phyloP scores from a whole-genome alignment of 495 filamentous ascomycete species.

The Hamigera avellanea region DNA sequence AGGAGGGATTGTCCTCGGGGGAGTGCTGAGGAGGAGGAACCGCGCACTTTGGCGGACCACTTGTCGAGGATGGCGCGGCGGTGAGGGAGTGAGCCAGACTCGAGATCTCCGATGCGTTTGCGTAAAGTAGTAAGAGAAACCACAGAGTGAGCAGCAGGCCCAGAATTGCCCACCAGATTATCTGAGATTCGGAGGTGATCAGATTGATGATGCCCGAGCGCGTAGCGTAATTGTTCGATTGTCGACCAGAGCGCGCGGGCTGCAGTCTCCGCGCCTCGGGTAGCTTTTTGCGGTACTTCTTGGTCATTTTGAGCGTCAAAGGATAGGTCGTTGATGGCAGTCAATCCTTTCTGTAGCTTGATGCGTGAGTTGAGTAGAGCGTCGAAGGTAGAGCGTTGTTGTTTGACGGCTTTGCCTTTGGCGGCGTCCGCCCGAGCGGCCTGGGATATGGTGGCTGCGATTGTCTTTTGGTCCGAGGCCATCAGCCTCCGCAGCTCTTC shows the following conservation, averaged over 20 bases:
- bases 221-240: slow-evolving; percentile 58
- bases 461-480: slow-evolving; percentile 56
- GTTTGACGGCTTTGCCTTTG: slow-evolving; percentile 77
- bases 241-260: slow-evolving; percentile 80
- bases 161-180: too few species aligned
- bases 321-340: slow-evolving; percentile 67
- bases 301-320: slow-evolving; percentile 24
- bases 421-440: slow-evolving; percentile 66
- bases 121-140: slow-evolving; percentile 51
- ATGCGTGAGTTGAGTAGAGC: slow-evolving; percentile 78
- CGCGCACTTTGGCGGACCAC: slow-evolving; percentile 41
- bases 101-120: slow-evolving; percentile 58
- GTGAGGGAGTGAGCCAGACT: slow-evolving; percentile 35
- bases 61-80: slow-evolving; percentile 34
- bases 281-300: slow-evolving; percentile 29
- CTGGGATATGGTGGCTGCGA: slow-evolving; percentile 57
- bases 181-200: too few species aligned
- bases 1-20: too few species aligned
- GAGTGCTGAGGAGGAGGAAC: slow-evolving; percentile 22
- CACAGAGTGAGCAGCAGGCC: too few species aligned
- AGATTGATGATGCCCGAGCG: too few species aligned
- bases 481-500: slow-evolving; percentile 57
- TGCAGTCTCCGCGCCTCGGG: slow-evolving; percentile 77
- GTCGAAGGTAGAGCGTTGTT: slow-evolving; percentile 77
- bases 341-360: slow-evolving; percentile 78